Base-by-base conservation (phyloP, 768 basidiomycete genomes). In the Termitomyces sp. region DNA sequence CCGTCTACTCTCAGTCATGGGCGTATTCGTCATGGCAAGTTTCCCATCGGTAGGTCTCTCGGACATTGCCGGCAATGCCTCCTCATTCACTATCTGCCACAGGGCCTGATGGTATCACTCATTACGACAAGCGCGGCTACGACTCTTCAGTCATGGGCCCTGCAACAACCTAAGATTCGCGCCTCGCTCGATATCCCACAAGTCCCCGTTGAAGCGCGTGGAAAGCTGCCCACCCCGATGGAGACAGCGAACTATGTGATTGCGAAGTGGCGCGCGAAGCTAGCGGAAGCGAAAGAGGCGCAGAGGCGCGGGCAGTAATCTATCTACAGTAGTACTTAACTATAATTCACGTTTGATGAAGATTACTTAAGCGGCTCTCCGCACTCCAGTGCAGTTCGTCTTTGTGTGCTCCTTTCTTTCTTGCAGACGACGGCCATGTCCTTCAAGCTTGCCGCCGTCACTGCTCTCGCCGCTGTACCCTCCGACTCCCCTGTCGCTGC, bases 41-140 rank as follows among this genome's bases (percentile, higher is more conserved):
- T 81, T 94, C 68, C 86, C 92, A 30, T 73, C 83, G 2, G 93
- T 92, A 70, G 65, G 87, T 75, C 32, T 53, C n/a, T 55, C n/a
- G 10, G 32, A 36, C 20, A n/a, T 18, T 28, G n/a, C 35, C 32
- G 36, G 8, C 20, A 6, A 40, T 44, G n/a, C 6, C 45, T 30
- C 12, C 5, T 48, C 30, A 30, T 44, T 59, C 24, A 30, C n/a
- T 33, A 38, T 3, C 22, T 32, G 20, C 20, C 52, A 22, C 35
- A 79, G 75, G 78, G 77, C 52, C 72, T 81, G 20, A 62, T 78
- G 60, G 63, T 80, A 26, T 73, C 75, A 12, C 69, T 80, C 16
- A 47, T 79, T 35, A 75, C 76, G 0, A 77, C 75, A 0, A 70
- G 70, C 46, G 42, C 59, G 26, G 63, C 82, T 38, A 81, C 83